Evolutionary conservation across 768 basidiomycete species (phyloP), one percentile per base, ranked within the genome.

Genomic region (Favolaschia claudopus): DNA sequence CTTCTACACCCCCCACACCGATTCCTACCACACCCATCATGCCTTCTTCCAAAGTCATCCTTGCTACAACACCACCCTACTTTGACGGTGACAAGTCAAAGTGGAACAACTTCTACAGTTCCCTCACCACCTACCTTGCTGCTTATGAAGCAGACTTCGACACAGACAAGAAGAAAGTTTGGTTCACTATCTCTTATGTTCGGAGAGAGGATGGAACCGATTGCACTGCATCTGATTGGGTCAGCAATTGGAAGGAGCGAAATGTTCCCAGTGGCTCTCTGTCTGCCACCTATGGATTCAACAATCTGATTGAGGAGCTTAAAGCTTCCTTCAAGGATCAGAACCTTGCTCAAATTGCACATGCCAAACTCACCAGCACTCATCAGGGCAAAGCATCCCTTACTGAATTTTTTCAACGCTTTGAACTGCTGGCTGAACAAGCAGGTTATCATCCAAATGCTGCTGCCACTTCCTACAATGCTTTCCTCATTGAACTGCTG

Each of bases 401-500:
- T 17, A 10, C 29, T 2, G 46, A 40, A 1, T 57, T 57, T 22
- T 17, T 57, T 5, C 36, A 48, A 20, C 36, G n/a, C 13, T 57
- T 57, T 24, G 55, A 57, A 27, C 33, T 57, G 31, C 43, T 38
- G 4, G 38, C 55, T 2, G 55, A 48, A 14, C 13, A 48, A 20
- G 55, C 55, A 13, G 19, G 55, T 27, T 6, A 47, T 7, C 6
- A 2, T 6, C 42, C 29, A 10, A 32, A 3, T 20, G 14, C 14
- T 8, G 8, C 44, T 17, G 33, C 31, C 27, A 31, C 42, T 17
- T 15, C 15, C 40, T 43, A 10, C 22, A 22, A 43, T 20, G 40
- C 40, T 22, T 55, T 55, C 33, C 44, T 47, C 22, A n/a, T 36
- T 19, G 14, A 57, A 17, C n/a, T n/a, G 15, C 20, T 49, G 9